Conservation (phyloP, 495 filamentous ascomycete species). For the Penicillium manginii region DNA sequence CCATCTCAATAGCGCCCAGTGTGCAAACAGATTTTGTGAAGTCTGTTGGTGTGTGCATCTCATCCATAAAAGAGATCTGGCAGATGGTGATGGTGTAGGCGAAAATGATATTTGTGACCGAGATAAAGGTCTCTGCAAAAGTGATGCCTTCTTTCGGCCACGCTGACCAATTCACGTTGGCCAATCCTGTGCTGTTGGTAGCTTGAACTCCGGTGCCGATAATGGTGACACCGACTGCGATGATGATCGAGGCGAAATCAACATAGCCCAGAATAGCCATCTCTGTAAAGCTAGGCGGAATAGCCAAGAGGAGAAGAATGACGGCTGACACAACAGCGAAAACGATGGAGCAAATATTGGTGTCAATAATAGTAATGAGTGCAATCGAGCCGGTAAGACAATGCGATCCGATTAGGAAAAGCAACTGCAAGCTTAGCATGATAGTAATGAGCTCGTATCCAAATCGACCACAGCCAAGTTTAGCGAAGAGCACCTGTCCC, state of each 20-base stretch:
- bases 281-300: background rate
- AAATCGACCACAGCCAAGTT: background rate
- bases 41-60: background rate
- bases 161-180: background rate
- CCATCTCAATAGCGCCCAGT: slow-evolving; percentile 3
- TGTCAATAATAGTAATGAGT: background rate
- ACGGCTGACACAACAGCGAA: background rate
- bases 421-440: background rate
- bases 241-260: background rate
- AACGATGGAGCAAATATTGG: background rate
- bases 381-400: slow-evolving; percentile 1
- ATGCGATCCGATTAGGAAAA: slow-evolving; percentile 1
- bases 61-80: slow-evolving; percentile 3
- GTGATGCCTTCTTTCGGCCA: background rate
- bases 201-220: background rate
- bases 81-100: slow-evolving; percentile 1
- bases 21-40: slow-evolving; percentile 2
- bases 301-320: background rate
- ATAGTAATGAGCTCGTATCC: background rate
- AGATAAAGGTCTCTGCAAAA: background rate
- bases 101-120: slow-evolving; percentile 3
- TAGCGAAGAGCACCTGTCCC: background rate
- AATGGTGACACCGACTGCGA: background rate
- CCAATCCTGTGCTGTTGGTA: background rate
- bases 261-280: background rate